These are phyloP conservation scores for Nakazawaea laoshanensis DNA, from an alignment of 805 yeast species.

Conservation along the genomic window DNA sequence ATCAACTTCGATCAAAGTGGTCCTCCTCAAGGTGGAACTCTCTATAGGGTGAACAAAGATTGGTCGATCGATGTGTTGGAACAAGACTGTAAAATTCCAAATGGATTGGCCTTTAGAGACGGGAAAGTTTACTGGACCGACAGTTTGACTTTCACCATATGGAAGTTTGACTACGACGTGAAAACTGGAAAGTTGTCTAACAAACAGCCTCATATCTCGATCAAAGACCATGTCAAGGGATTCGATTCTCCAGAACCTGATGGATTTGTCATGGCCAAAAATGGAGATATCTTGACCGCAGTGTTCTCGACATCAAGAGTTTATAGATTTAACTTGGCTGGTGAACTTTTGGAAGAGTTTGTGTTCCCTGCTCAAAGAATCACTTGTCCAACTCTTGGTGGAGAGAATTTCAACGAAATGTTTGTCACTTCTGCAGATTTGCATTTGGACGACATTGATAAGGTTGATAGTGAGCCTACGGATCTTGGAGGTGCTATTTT, in stretches of 20 bases:
- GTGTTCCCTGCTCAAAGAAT: conserved; percentile 51
- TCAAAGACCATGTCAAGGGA: conserved; percentile 16
- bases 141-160: conserved; percentile 37
- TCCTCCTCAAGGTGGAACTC: conserved; percentile 43
- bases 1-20: conserved; percentile 19
- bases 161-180: conserved; percentile 35
- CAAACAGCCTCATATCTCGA: conserved; percentile 29
- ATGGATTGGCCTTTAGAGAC: conserved; percentile 57
- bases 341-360: conserved; percentile 42
- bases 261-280: conserved; percentile 56
- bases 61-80: conserved; percentile 24
- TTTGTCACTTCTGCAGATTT: conserved; percentile 62
- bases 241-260: conserved; percentile 60
- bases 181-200: conserved; percentile 27
- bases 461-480: conserved; percentile 17
- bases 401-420: conserved; percentile 44
- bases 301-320: conserved; percentile 56
- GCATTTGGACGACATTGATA: conserved; percentile 26
- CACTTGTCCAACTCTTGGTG: conserved; percentile 68
- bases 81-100: conserved; percentile 47
- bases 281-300: conserved; percentile 54
- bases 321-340: conserved; percentile 40
- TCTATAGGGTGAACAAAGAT: conserved; percentile 23
- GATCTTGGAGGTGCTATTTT: conserved; percentile 59
- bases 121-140: conserved; percentile 45